Base-by-base conservation (phyloP, 768 basidiomycete species). In the Amanita fuliginea region DNA sequence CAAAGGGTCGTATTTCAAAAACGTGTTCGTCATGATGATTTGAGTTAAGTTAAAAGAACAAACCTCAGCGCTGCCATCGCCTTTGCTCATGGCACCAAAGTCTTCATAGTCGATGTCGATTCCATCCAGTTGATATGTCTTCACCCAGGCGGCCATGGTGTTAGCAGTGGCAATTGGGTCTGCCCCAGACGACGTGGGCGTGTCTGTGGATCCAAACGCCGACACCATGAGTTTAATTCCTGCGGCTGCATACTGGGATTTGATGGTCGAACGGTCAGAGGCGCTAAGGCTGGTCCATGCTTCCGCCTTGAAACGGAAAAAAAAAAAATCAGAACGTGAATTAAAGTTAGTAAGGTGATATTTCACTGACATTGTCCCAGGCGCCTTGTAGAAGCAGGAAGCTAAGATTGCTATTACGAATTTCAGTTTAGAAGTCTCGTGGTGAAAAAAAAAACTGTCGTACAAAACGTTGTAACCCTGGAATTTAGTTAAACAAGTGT, bases 101-200 rank as follows among this genome's bases (percentile, higher is more conserved):
- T 84, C 83, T 77, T 81, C 83, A 1, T 85, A 86, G 60, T 86
- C 83, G 32, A 88, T 78, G 58, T 86, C 83, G 21, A 84, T 75
- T 42, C 84, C 84, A 55, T 86, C 83, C 14, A 86, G 64, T 42
- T 67, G 62, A 51, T 72, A 81, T 56, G 77, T 55, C 51, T 74
- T 77, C 7, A 86, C 83, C 68, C 72, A 87, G 10, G 72, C 72
- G 0, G 83, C 82, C 60, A 86, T 71, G 1, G 73, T 75, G 53
- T 79, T 76, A 1, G 85, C 85, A 13, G 77, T 76, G 6, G 66
- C 64, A 6, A 77, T 64, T 16, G 84, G 78, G 60, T 86, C 79
- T n/a, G 74, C 76, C 40, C 74, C 72, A 9, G 56, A 63, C 8
- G 73, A 68, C 6, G 82, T 85, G 3, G 83, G 83, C 16, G 67